phyloP scores from a whole-genome alignment of 139 green algal genomes.

The Picochlorum sp. region DNA sequence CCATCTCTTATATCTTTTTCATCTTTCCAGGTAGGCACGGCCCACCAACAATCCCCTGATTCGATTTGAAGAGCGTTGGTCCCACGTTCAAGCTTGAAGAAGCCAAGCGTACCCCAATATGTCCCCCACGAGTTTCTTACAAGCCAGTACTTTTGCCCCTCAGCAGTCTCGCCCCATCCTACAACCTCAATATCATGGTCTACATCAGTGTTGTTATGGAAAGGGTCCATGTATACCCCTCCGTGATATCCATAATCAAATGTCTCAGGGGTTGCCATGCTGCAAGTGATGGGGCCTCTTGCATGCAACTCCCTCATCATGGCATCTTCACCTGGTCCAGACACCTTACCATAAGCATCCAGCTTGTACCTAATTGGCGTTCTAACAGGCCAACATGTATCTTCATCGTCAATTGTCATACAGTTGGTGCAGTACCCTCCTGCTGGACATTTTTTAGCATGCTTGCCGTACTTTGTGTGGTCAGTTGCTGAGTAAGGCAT shows the following conservation, averaged over 20 bases:
- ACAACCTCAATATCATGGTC: slow-evolving; percentile 47
- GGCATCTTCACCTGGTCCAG: slow-evolving; percentile 5
- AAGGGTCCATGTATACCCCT: slow-evolving; percentile 15
- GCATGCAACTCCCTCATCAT: slow-evolving; percentile 35
- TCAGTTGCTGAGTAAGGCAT: slow-evolving; percentile 31
- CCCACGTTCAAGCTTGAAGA: slow-evolving; percentile 34
- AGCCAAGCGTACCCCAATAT: slow-evolving; percentile 48
- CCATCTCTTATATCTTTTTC: slow-evolving; percentile 26
- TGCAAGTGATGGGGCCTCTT: slow-evolving; percentile 33
- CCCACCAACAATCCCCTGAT: slow-evolving; percentile 43
- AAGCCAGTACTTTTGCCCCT: slow-evolving; percentile 3
- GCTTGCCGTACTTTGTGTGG: slow-evolving; percentile 31
- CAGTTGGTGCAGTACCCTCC: slow-evolving; percentile 39
- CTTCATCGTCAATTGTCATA: slow-evolving; percentile 29
- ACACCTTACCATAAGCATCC: slow-evolving; percentile 16
- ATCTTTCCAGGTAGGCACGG: slow-evolving; percentile 19
- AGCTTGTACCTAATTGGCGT: slow-evolving; percentile 37
- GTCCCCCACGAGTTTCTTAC: slow-evolving; percentile 47
- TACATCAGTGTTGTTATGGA: slow-evolving; percentile 22
- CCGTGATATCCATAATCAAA: slow-evolving; percentile 39
- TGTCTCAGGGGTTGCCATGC: slow-evolving; percentile 32
- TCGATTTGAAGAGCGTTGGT: slow-evolving; percentile 37
- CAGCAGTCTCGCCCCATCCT: slow-evolving; percentile 29
- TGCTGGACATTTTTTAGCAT: slow-evolving; percentile 27
- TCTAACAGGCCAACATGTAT: slow-evolving; percentile 42